Evolutionary conservation across 257 asterid species (phyloP).

Genomic region (Lantana camara): DNA sequence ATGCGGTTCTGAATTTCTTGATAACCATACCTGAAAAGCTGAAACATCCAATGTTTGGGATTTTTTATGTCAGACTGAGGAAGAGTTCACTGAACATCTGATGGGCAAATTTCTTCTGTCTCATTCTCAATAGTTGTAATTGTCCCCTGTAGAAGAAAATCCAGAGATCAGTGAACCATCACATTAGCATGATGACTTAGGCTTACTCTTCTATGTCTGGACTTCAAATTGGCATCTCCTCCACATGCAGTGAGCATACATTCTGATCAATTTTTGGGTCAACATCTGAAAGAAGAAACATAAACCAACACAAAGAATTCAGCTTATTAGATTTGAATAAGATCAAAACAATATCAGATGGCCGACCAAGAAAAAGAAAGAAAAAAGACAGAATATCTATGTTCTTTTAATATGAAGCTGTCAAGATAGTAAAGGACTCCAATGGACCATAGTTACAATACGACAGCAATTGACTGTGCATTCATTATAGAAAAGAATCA

Average conservation of each 20-base stretch:
- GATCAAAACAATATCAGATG: constrained; percentile 3
- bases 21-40: constrained; percentile 55
- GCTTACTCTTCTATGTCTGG: not conserved
- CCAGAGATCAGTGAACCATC: not conserved
- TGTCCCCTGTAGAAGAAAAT: not conserved
- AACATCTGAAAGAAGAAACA: constrained; percentile 15
- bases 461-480: constrained; percentile 14
- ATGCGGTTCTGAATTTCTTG: constrained; percentile 49
- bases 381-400: too few relatives aligned
- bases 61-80: constrained; percentile 43
- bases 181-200: constrained; percentile 4
- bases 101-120: constrained; percentile 36
- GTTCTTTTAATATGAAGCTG: not conserved
- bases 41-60: constrained; percentile 51
- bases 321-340: constrained; percentile 7
- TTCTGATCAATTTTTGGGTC: not conserved
- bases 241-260: not conserved
- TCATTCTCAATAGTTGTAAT: constrained; percentile 16
- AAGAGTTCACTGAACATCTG: constrained; percentile 48
- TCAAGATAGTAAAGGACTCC: constrained; percentile 1
- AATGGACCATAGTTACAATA: constrained; percentile 19
- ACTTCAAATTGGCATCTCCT: constrained; percentile 3
- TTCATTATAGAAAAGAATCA: constrained; percentile 17
- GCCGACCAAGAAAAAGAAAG: not conserved
- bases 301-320: constrained; percentile 6